Percentiles rank a stretch among this genome's conserved stretches.
Conservation (phyloP, 331 rosid species). For the Pyracantha coccinea region DNA sequence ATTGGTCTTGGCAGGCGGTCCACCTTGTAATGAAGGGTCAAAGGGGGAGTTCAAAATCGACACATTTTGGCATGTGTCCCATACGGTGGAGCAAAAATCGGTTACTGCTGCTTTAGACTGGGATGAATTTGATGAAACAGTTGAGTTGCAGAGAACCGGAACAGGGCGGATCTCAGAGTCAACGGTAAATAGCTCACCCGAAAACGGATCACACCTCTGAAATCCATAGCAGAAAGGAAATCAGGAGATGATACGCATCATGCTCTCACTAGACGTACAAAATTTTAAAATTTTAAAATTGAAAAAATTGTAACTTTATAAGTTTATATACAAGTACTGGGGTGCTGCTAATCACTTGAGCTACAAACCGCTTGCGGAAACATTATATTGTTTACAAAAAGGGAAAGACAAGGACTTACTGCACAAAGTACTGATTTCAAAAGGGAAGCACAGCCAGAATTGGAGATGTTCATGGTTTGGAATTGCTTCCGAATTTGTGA, state of each 20-base stretch:
- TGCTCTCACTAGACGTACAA: neutral
- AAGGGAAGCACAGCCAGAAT: constrained; percentile 50
- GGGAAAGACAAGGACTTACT: constrained; percentile 30
- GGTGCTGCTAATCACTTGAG: too few relatives aligned
- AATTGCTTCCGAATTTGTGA: constrained; percentile 49
- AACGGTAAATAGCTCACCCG: constrained; percentile 57
- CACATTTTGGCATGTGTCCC: constrained; percentile 74
- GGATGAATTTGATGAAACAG: constrained; percentile 49
- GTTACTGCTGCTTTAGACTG: constrained; percentile 40
- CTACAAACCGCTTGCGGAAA: too few relatives aligned
- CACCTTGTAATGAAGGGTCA: constrained; percentile 53
- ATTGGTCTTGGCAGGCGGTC: constrained; percentile 32
- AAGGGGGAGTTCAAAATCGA: constrained; percentile 76
- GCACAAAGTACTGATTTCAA: constrained; percentile 73
- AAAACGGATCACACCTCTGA: constrained; percentile 78
- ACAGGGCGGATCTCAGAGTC: constrained; percentile 40
- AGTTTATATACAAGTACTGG: too few relatives aligned
- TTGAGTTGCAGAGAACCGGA: constrained; percentile 76
- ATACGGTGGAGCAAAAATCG: constrained; percentile 56
- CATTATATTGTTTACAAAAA: too few relatives aligned
- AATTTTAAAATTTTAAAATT: neutral
- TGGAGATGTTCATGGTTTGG: constrained; percentile 58
- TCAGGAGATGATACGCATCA: neutral
- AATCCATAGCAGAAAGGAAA: constrained; percentile 13
- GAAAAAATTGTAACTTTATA: too few relatives aligned